phyloP scores from a whole-genome alignment of 2,329 filamentous ascomycete genomes.

The Fusarium citri region DNA sequence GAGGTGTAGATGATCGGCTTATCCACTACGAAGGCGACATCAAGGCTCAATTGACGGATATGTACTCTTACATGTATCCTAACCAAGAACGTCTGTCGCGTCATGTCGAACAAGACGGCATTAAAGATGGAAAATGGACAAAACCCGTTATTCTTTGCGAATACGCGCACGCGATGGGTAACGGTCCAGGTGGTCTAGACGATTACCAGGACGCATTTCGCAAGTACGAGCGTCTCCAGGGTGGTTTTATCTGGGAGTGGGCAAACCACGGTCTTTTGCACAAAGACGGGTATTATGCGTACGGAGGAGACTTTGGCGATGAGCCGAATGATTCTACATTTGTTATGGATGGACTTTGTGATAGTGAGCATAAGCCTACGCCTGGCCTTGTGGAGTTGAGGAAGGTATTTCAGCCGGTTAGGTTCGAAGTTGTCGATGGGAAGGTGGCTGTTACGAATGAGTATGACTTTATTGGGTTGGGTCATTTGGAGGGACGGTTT shows the following conservation, averaged over 20 bases:
- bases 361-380: conserved; percentile 15
- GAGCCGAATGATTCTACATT: conserved; percentile 10
- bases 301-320: conserved; percentile 21
- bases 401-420: conserved; percentile 11
- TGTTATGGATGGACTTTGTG: conserved; percentile 15
- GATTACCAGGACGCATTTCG: conserved; percentile 9
- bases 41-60: conserved; percentile 17
- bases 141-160: conserved; percentile 20
- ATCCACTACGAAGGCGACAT: conserved; percentile 22
- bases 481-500: neutral
- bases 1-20: conserved; percentile 3
- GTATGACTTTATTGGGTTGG: conserved; percentile 8
- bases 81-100: conserved; percentile 9
- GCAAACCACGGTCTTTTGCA: conserved; percentile 16
- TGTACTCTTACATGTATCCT: conserved; percentile 25
- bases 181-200: conserved; percentile 3
- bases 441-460: conserved; percentile 4
- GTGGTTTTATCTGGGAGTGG: conserved; percentile 24
- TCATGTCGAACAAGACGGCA: conserved; percentile 5
- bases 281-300: conserved; percentile 14
- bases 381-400: conserved; percentile 6
- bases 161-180: conserved; percentile 13
- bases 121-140: conserved; percentile 4
- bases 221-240: conserved; percentile 9
- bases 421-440: neutral